A percentile compares a stretch with the other conserved stretches of the same genome.
phyloP scores from a whole-genome alignment of 148 eudicot genomes.

The Chenopodium album region DNA sequence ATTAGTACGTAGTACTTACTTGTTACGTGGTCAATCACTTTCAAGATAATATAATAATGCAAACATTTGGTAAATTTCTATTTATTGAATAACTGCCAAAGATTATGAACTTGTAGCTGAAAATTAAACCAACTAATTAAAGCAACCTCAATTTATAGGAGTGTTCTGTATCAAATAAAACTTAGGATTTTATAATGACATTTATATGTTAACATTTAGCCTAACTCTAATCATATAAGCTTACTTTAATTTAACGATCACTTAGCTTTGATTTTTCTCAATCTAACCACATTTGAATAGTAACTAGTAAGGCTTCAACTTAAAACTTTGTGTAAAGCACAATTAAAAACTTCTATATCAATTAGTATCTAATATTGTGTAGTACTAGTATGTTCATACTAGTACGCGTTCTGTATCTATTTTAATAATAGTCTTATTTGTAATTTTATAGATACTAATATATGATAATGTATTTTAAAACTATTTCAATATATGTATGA shows the following conservation, averaged over 20 bases:
- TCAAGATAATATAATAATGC: background rate
- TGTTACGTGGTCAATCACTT: conserved; percentile 11
- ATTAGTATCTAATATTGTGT: background rate
- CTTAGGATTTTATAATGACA: background rate
- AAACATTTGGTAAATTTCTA: conserved; percentile 4
- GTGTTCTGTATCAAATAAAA: background rate
- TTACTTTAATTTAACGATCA: background rate
- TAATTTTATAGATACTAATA: no score
- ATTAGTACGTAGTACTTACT: conserved; percentile 1
- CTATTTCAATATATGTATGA: no score
- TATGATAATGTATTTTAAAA: no score
- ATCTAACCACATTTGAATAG: no score
- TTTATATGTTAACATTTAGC: background rate
- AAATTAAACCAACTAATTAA: background rate
- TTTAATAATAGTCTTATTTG: no score
- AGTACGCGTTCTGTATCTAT: no score
- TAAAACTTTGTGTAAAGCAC: no score
- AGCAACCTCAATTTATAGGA: background rate
- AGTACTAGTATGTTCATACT: no score
- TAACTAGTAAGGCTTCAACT: no score
- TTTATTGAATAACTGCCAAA: background rate
- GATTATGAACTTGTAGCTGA: conserved; percentile 2
- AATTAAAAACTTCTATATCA: no score
- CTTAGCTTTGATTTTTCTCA: background rate
- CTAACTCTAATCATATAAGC: background rate